Evolutionary conservation across 371 early-diverging fungal species (phyloP).

Genomic region (Lichtheimia hyalospora): DNA sequence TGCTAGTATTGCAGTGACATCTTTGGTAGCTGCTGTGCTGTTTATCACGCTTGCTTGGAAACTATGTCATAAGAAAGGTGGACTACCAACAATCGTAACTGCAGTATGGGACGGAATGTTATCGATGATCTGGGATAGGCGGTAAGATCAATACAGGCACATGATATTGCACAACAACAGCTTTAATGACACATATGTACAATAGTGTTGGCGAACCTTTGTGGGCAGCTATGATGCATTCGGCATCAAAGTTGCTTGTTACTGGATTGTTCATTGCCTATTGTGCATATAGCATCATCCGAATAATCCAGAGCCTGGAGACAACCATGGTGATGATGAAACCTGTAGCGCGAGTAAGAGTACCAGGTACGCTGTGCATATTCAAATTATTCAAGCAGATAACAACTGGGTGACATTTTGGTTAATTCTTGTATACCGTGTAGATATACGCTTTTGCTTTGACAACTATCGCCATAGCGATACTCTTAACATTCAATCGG

Average conservation of each 20-base stretch:
- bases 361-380: background rate
- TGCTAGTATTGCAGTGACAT: background rate
- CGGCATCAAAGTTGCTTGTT: background rate
- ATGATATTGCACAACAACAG: too few relatives aligned
- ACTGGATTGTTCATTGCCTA: background rate
- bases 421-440: background rate
- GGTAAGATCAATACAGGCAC: background rate
- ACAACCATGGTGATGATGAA: background rate
- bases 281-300: background rate
- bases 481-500: background rate
- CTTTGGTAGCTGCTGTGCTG: background rate
- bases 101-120: too few relatives aligned
- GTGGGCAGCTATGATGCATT: background rate
- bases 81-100: background rate
- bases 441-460: conserved; percentile 27
- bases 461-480: conserved; percentile 12
- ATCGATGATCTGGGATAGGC: background rate
- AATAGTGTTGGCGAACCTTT: background rate
- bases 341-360: background rate
- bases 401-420: background rate
- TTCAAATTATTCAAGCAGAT: too few relatives aligned
- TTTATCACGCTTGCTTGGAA: background rate
- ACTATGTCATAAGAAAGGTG: background rate
- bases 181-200: background rate
- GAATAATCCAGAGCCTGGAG: background rate